phyloP scores from a whole-genome alignment of 176 grass and related monocot species.

The maize (Zea mays) region DNA sequence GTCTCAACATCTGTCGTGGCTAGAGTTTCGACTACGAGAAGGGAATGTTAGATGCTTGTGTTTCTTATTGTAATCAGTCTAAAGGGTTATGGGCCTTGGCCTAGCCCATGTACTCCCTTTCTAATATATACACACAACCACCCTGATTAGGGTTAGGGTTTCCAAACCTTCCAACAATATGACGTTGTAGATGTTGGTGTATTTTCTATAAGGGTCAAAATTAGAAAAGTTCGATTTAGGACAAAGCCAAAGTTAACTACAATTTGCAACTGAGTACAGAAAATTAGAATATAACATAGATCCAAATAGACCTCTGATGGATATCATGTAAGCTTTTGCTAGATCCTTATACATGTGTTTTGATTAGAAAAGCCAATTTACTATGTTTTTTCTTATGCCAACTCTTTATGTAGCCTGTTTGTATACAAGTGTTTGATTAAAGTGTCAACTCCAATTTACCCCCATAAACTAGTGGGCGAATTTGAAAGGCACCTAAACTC shows the following conservation, averaged over 20 bases:
- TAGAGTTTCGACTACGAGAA: no score
- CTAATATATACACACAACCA: no score
- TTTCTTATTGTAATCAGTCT: no score
- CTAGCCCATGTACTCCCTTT: no score
- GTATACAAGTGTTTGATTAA: conserved; percentile 1
- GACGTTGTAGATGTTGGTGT: not conserved
- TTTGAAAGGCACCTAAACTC: not conserved
- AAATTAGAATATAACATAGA: conserved; percentile 3
- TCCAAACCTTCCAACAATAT: not conserved
- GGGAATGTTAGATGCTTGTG: no score
- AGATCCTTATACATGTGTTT: conserved; percentile 3
- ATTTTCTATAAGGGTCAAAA: not conserved
- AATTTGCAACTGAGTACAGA: conserved; percentile 2
- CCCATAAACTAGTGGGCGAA: not conserved
- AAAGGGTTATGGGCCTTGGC: no score
- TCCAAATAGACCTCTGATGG: not conserved
- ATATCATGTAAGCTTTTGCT: conserved; percentile 3
- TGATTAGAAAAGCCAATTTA: not conserved
- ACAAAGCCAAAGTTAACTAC: not conserved
- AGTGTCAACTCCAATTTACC: not conserved
- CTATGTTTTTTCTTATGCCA: not conserved
- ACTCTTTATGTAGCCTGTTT: not conserved
- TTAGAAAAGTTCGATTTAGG: not conserved
- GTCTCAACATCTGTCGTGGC: no score
- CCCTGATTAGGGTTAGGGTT: no score